Percentiles rank a stretch among this genome's conserved stretches.
Evolutionary conservation across 805 yeast genomes (phyloP).

Genomic region (Candida nitratophila): DNA sequence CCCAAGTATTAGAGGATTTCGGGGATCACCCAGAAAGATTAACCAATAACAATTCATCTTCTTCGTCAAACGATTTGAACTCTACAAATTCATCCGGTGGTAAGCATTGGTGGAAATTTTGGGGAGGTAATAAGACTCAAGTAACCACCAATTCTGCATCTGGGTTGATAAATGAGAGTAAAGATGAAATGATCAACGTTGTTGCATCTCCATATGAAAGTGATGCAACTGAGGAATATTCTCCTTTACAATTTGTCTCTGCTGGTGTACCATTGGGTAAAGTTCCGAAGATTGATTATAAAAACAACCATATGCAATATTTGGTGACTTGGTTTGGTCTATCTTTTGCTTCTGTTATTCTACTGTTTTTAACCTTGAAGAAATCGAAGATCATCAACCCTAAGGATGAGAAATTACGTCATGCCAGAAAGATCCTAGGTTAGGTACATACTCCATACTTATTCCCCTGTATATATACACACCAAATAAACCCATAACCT

Average conservation of each 20-base stretch:
- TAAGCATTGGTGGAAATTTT: constrained; percentile 22
- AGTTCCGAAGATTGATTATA: constrained; percentile 69
- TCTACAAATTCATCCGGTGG: not conserved
- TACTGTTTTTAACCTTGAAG: constrained; percentile 48
- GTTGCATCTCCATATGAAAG: constrained; percentile 5
- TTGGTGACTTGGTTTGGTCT: constrained; percentile 94
- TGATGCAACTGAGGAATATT: constrained; percentile 34
- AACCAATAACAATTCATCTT: constrained; percentile 1
- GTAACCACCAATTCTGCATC: no score
- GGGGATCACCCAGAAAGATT: constrained; percentile 52
- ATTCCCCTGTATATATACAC: not conserved
- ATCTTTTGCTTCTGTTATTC: constrained; percentile 61
- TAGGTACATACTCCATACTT: constrained; percentile 15
- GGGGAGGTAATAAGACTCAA: constrained; percentile 12
- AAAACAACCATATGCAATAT: constrained; percentile 88
- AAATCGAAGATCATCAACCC: constrained; percentile 34
- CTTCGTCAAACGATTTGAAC: no score
- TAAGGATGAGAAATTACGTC: constrained; percentile 39
- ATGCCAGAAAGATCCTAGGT: constrained; percentile 35
- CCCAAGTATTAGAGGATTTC: constrained; percentile 65
- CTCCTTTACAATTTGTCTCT: constrained; percentile 51
- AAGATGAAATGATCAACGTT: not conserved
- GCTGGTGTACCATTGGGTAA: constrained; percentile 92
- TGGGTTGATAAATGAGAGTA: not conserved
- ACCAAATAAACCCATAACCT: not conserved